phyloP scores from a whole-genome alignment of 148 eudicot genomes.

The Polygonum aviculare region DNA sequence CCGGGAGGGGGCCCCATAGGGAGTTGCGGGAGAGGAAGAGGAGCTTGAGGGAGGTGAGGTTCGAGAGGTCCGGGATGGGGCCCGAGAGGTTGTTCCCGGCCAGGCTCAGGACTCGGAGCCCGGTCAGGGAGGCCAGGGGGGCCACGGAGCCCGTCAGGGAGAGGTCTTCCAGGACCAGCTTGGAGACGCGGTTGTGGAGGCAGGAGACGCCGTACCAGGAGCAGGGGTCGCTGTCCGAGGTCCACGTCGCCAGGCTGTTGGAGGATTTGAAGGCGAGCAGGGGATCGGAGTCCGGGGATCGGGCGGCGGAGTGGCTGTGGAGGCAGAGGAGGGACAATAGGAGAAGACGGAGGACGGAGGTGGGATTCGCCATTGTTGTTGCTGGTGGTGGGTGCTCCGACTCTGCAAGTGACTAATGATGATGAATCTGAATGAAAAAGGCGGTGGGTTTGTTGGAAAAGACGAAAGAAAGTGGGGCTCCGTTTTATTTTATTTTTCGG shows the following conservation, averaged over 20 bases:
- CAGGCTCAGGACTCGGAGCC: slow-evolving; percentile 66
- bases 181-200: slow-evolving; percentile 39
- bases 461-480: background rate
- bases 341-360: slow-evolving; percentile 2
- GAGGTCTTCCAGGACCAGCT: slow-evolving; percentile 55
- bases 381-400: background rate
- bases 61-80: slow-evolving; percentile 44
- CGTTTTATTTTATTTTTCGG: background rate
- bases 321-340: slow-evolving; percentile 18
- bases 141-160: slow-evolving; percentile 30
- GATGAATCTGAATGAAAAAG: background rate
- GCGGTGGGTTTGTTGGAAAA: background rate
- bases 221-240: slow-evolving; percentile 21
- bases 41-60: slow-evolving; percentile 40
- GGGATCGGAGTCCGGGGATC: slow-evolving; percentile 33
- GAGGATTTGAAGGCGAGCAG: slow-evolving; percentile 50
- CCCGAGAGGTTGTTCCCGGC: slow-evolving; percentile 44
- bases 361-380: slow-evolving; percentile 12
- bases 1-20: slow-evolving; percentile 53
- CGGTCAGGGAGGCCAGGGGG: slow-evolving; percentile 30
- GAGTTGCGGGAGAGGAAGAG: slow-evolving; percentile 47
- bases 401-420: too few species aligned
- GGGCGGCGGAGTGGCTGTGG: slow-evolving; percentile 7
- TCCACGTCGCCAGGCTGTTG: slow-evolving; percentile 36
- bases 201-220: slow-evolving; percentile 55